phyloP scores from a whole-genome alignment of 345 rosid species.

The Populus nigra region DNA sequence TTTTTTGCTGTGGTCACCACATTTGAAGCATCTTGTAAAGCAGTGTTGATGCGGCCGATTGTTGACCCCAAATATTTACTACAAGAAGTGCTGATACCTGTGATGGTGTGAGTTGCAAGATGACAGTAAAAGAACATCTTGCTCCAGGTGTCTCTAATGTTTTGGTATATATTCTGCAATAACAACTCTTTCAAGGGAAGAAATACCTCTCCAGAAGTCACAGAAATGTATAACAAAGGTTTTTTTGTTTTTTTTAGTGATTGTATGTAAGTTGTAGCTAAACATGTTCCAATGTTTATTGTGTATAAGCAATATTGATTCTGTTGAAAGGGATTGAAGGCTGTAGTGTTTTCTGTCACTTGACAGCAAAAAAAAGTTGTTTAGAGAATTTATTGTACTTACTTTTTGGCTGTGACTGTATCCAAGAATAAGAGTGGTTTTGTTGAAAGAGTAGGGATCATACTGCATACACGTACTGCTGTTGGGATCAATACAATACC shows the following conservation, averaged over 20 bases:
- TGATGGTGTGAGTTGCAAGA: conserved; percentile 34
- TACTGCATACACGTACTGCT: not conserved
- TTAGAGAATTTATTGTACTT: not conserved
- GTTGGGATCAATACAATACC: not conserved
- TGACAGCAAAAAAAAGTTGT: not conserved
- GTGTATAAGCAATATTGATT: conserved; percentile 33
- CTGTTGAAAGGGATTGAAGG: conserved; percentile 19
- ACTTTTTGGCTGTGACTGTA: not conserved
- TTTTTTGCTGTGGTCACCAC: conserved; percentile 31
- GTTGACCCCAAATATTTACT: conserved; percentile 24
- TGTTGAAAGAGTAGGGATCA: not conserved
- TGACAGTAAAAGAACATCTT: conserved; percentile 22
- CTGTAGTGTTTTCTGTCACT: conserved; percentile 8
- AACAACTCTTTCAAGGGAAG: conserved; percentile 28
- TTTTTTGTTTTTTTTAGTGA: not conserved
- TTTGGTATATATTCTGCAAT: conserved; percentile 37
- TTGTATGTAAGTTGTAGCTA: conserved; percentile 25
- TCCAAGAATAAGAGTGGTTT: not conserved
- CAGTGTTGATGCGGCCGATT: conserved; percentile 34
- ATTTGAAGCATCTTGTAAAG: conserved; percentile 55
- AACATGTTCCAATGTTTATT: conserved; percentile 20
- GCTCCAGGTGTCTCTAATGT: conserved; percentile 17
- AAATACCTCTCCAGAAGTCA: conserved; percentile 24
- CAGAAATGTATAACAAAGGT: conserved; percentile 42
- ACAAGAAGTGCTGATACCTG: conserved; percentile 31